Percentiles rank a stretch among this genome's conserved stretches.
Evolutionary conservation across 2,329 filamentous ascomycete species (phyloP).

Genomic region (Dactylellina drechsleri): DNA sequence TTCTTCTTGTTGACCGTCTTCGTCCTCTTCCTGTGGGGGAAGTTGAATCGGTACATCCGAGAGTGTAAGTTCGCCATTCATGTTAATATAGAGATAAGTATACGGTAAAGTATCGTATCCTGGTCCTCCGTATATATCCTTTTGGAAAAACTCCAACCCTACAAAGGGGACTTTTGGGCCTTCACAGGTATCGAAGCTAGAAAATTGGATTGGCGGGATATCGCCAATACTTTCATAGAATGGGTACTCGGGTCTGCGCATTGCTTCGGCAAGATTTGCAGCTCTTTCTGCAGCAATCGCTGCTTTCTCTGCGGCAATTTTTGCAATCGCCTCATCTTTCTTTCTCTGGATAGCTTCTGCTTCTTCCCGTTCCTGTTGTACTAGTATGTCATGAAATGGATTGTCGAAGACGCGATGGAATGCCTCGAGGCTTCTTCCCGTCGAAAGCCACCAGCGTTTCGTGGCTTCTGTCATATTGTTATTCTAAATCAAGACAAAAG

Average conservation of each 20-base stretch:
- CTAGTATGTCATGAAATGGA: too few species aligned
- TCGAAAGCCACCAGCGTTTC: too few species aligned
- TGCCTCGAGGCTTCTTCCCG: too few species aligned
- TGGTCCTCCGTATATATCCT: too few species aligned
- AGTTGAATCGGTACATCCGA: neutral
- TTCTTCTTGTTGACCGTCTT: neutral
- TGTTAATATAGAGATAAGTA: constrained; percentile 11
- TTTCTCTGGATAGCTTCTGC: neutral
- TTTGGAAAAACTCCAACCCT: neutral
- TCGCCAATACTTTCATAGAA: neutral
- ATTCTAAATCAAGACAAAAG: too few species aligned
- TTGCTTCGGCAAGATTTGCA: neutral
- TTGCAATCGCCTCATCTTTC: neutral
- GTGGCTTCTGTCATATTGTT: too few species aligned
- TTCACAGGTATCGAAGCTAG: neutral
- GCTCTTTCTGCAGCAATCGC: neutral
- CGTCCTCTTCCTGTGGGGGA: neutral
- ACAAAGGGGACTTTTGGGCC: constrained; percentile 4
- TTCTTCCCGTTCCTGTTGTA: neutral
- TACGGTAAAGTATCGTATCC: too few species aligned
- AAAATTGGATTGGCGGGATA: constrained; percentile 5
- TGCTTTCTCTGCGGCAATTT: neutral
- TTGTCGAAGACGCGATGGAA: too few species aligned
- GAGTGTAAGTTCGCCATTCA: neutral
- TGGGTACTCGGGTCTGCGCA: neutral